Evolutionary conservation across 2,329 filamentous ascomycete species (phyloP), one percentile per base, ranked within the genome.

Genomic region (Thyridium curvatum): DNA sequence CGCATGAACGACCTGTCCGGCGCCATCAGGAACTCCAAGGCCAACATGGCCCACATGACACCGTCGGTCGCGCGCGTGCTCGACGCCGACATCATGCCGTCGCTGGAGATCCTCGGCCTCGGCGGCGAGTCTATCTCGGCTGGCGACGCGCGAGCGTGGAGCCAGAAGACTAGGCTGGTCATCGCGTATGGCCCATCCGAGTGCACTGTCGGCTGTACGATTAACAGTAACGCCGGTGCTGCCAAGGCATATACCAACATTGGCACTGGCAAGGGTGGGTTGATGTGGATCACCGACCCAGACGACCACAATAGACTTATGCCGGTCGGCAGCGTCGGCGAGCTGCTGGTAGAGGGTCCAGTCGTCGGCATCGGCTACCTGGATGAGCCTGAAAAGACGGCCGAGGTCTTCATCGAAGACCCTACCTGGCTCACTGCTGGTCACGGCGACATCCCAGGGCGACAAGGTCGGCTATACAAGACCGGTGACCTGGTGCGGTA

Each of bases 141-240:
- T 0, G 66, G 66, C 6, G 70, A 73, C 29, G 69, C 69, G 12
- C 59, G 62, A 0, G 56, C 54, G 3, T 74, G 71, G 71, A 64
- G 68, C 21, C 51, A 60, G 17, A 50, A 57, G 10, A 68, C 69
- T 1, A 64, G 60, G 39, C 59, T 74, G 7, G 57, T 72, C 8
- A 71, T 72, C 35, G 71, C 68, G 1, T 76, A 75, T 34, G 72
- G 72, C 0, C 72, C 72, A 4, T 72, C 69, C 0, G 72, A 76
- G 49, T 76, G 71, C 40, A 75, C 72, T 0, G 69, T 75, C 3
- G 46, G 57, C 4, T 55, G 53, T 41, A 55, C 53, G 1, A 44
- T 55, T 30, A 54, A 53, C 40, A 47, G 41, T 45, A 50, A 42
- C 32, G 46, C 48, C 7, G 44, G 47, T 14, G 49, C 43, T 12